Evolutionary conservation across 2,329 filamentous ascomycete species (phyloP).

Genomic region (Hypoxylon sp.): DNA sequence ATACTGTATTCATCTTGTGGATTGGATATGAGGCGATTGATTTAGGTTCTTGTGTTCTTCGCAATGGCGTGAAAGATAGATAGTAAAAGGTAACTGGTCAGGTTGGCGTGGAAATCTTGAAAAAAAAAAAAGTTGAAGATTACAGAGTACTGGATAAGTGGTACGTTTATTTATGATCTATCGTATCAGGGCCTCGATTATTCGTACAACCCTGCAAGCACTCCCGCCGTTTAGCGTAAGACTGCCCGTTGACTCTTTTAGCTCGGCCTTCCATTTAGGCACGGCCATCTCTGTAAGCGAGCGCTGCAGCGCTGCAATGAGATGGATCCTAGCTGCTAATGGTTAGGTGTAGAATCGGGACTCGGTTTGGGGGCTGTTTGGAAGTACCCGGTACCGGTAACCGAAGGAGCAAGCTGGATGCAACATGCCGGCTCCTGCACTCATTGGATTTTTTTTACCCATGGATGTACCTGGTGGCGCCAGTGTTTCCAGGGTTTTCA

Average conservation of each 20-base stretch:
- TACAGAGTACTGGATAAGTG: slow-evolving; percentile 22
- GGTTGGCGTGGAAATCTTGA: slow-evolving; percentile 22
- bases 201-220: slow-evolving; percentile 38
- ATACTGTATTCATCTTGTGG: slow-evolving; percentile 43
- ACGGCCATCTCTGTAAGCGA: slow-evolving; percentile 12
- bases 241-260: slow-evolving; percentile 8
- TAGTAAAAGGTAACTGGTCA: not conserved
- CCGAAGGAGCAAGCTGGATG: slow-evolving; percentile 15
- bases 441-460: slow-evolving; percentile 1
- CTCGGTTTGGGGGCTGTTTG: slow-evolving; percentile 7
- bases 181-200: slow-evolving; percentile 27
- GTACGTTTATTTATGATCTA: slow-evolving; percentile 36
- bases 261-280: slow-evolving; percentile 24
- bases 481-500: slow-evolving; percentile 7
- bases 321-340: slow-evolving; percentile 5
- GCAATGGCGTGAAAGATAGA: slow-evolving; percentile 9
- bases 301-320: slow-evolving; percentile 14
- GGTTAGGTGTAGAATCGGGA: not conserved
- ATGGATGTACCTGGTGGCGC: not conserved
- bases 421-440: slow-evolving; percentile 22
- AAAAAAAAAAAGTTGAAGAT: slow-evolving; percentile 30
- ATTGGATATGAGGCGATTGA: slow-evolving; percentile 3
- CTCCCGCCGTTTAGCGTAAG: slow-evolving; percentile 37
- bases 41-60: not conserved
- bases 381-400: slow-evolving; percentile 31